These are phyloP conservation scores for Alternaria ventricosa DNA, from an alignment of 2,329 filamentous ascomycete genomes.

Conservation along the genomic window DNA sequence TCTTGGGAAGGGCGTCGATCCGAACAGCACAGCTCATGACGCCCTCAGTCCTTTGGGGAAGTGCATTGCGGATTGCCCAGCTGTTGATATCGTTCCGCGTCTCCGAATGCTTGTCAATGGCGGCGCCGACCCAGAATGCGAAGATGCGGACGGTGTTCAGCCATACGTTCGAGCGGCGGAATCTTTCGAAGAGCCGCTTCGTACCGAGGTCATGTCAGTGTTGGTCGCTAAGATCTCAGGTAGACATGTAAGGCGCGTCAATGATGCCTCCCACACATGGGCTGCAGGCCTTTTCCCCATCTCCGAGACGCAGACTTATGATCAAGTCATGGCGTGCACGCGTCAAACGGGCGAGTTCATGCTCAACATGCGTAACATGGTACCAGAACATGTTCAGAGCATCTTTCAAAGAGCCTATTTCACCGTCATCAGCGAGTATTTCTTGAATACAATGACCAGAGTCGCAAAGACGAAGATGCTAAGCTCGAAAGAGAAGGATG, in stretches of 20 bases:
- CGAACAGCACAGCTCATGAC: slow-evolving; percentile 26
- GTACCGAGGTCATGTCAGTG: slow-evolving; percentile 31
- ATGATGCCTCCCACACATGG: slow-evolving; percentile 25
- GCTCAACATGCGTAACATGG: slow-evolving; percentile 24
- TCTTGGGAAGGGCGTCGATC: slow-evolving; percentile 34
- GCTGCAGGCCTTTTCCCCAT: slow-evolving; percentile 37
- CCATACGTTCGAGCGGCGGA: slow-evolving; percentile 37
- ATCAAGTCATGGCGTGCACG: slow-evolving; percentile 32
- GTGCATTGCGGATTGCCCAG: slow-evolving; percentile 36
- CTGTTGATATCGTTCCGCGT: slow-evolving; percentile 36
- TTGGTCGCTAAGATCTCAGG: slow-evolving; percentile 34
- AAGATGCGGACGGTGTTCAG: slow-evolving; percentile 24
- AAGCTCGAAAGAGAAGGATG: slow-evolving; percentile 27
- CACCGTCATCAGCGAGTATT: slow-evolving; percentile 31
- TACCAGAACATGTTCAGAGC: slow-evolving; percentile 30
- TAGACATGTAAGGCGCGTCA: slow-evolving; percentile 10
- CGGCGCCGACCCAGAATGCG: slow-evolving; percentile 40
- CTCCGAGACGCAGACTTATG: slow-evolving; percentile 24
- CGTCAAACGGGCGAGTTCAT: slow-evolving; percentile 28
- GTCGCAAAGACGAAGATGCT: slow-evolving; percentile 18
- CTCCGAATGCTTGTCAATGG: slow-evolving; percentile 33
- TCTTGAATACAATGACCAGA: slow-evolving; percentile 26
- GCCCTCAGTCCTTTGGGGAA: slow-evolving; percentile 31
- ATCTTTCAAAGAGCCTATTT: slow-evolving; percentile 37
- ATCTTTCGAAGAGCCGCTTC: slow-evolving; percentile 34